These are phyloP conservation scores for Ilyonectria mors-panacis DNA, from an alignment of 2,329 filamentous ascomycete genomes.

Conservation along the genomic window DNA sequence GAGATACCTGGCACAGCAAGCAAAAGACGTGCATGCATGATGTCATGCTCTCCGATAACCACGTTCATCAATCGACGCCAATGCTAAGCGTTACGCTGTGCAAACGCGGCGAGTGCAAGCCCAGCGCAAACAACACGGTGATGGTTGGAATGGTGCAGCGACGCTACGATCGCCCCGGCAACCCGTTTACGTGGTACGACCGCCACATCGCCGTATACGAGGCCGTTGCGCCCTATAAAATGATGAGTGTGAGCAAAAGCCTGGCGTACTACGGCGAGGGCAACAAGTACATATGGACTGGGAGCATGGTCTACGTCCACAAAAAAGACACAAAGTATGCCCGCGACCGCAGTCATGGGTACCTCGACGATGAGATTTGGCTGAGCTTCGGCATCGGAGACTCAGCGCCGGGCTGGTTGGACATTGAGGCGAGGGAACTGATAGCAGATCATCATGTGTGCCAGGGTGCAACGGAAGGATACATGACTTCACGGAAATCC, in stretches of 20 bases:
- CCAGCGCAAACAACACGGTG: conserved; percentile 39
- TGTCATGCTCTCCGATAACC: conserved; percentile 41
- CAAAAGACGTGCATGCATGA: conserved; percentile 40
- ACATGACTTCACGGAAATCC: background rate
- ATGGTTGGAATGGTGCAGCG: conserved; percentile 44
- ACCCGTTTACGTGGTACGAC: conserved; percentile 43
- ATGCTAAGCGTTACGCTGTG: conserved; percentile 43
- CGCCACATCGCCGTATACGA: conserved; percentile 43
- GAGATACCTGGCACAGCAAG: conserved; percentile 41
- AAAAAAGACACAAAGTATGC: conserved; percentile 27
- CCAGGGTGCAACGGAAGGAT: conserved; percentile 28
- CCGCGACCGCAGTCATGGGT: conserved; percentile 37
- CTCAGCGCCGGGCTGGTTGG: conserved; percentile 40
- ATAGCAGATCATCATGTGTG: conserved; percentile 42
- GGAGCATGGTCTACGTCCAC: conserved; percentile 42
- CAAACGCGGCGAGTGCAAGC: conserved; percentile 39
- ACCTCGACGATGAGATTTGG: conserved; percentile 41
- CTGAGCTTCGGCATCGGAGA: conserved; percentile 44
- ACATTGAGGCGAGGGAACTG: conserved; percentile 40
- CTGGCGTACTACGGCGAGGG: conserved; percentile 43
- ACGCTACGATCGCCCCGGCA: conserved; percentile 41
- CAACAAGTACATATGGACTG: conserved; percentile 43
- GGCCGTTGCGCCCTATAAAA: conserved; percentile 35
- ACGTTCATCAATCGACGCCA: conserved; percentile 43
- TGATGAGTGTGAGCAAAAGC: conserved; percentile 45